Conservation (phyloP, 2,329 filamentous ascomycete species). For the Aspergillus sp. region DNA sequence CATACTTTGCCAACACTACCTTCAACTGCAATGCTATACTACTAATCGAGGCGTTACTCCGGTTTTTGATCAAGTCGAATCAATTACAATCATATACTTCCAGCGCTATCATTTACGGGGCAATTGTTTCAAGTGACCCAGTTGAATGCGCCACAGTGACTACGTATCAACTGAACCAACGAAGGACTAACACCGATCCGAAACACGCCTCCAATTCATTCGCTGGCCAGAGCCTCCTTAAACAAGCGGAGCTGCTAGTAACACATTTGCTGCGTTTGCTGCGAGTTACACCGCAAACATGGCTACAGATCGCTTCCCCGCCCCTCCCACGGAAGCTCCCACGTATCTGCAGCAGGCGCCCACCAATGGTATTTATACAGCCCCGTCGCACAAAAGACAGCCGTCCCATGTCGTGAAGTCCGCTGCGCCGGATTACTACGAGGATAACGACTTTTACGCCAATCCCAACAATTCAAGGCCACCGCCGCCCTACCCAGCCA, state of each 20-base stretch:
- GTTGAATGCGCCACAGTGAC: not conserved
- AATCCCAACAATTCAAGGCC: not conserved
- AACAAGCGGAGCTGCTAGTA: not conserved
- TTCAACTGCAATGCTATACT: not conserved
- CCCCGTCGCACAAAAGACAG: slow-evolving; percentile 24
- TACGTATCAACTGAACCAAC: too few relatives aligned
- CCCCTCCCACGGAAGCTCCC: slow-evolving; percentile 12
- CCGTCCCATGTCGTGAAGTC: slow-evolving; percentile 9
- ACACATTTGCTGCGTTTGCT: not conserved
- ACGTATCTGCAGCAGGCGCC: slow-evolving; percentile 14
- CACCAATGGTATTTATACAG: slow-evolving; percentile 22
- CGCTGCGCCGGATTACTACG: slow-evolving; percentile 12
- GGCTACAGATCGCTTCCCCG: slow-evolving; percentile 19
- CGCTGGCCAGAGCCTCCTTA: not conserved
- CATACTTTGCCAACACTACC: not conserved
- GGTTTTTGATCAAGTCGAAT: not conserved
- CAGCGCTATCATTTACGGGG: not conserved
- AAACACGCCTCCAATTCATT: not conserved
- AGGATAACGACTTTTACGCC: slow-evolving; percentile 12
- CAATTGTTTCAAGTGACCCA: not conserved
- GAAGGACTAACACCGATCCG: not conserved
- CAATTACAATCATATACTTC: not conserved
- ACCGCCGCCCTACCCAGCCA: slow-evolving; percentile 41
- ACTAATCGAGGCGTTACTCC: not conserved
- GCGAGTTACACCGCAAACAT: slow-evolving; percentile 13